Conservation (phyloP, 2,329 filamentous ascomycete species). For the Chaetomium strumarium region DNA sequence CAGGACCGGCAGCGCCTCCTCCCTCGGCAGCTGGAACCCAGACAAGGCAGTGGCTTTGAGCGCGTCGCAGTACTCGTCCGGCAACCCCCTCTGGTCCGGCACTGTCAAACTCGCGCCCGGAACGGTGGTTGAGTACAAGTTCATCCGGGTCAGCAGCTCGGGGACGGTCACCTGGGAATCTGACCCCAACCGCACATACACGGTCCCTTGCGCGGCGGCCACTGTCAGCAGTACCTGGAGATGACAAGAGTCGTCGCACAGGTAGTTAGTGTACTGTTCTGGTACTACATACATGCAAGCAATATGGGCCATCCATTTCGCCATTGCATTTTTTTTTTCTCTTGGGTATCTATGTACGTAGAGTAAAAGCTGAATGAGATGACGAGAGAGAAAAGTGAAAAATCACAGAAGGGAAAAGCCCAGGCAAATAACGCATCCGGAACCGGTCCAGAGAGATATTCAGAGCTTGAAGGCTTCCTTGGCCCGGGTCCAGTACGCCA, state of each 20-base stretch:
- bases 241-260: background rate
- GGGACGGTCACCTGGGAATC: slow-evolving; percentile 49
- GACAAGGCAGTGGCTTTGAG: slow-evolving; percentile 40
- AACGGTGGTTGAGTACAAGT: slow-evolving; percentile 48
- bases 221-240: slow-evolving; percentile 25
- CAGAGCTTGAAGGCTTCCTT: slow-evolving; percentile 42
- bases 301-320: too few relatives aligned
- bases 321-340: too few relatives aligned
- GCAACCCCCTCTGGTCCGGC: slow-evolving; percentile 45
- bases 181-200: slow-evolving; percentile 34
- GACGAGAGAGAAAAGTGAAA: background rate
- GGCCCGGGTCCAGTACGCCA: slow-evolving; percentile 39
- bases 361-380: background rate
- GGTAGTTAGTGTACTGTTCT: too few relatives aligned
- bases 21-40: slow-evolving; percentile 47
- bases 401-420: background rate
- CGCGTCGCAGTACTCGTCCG: slow-evolving; percentile 42
- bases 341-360: too few relatives aligned
- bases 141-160: slow-evolving; percentile 42
- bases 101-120: slow-evolving; percentile 43
- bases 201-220: slow-evolving; percentile 25
- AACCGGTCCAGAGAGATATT: background rate
- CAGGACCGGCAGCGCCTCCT: slow-evolving; percentile 23
- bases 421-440: too few relatives aligned
- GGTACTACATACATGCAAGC: too few relatives aligned